phyloP scores from a whole-genome alignment of 2,329 filamentous ascomycete genomes.

The Pseudogymnoascus sp. region DNA sequence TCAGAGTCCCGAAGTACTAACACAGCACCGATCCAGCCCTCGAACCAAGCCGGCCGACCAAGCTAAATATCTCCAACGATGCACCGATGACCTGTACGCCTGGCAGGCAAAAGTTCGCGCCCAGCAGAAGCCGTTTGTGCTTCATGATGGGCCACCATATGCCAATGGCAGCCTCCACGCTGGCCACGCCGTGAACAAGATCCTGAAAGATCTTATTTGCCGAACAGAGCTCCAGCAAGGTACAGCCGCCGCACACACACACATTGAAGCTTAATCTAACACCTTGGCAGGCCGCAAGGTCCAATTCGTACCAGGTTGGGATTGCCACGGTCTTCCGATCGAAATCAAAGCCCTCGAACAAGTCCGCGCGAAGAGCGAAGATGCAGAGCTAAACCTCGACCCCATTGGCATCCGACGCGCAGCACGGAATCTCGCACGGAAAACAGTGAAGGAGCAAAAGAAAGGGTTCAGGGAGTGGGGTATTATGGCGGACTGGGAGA shows the following conservation, averaged over 20 bases:
- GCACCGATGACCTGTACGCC: conserved; percentile 79
- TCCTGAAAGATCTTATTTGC: conserved; percentile 89
- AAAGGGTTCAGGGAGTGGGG: conserved; percentile 65
- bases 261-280: conserved; percentile 1
- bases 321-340: conserved; percentile 94
- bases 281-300: conserved; percentile 52
- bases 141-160: conserved; percentile 96
- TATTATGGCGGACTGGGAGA: conserved; percentile 76
- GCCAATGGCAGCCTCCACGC: conserved; percentile 89
- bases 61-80: conserved; percentile 61
- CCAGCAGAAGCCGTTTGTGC: conserved; percentile 54
- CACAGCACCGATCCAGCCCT: conserved; percentile 21
- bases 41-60: conserved; percentile 39
- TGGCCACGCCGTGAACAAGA: conserved; percentile 93
- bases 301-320: conserved; percentile 87
- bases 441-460: conserved; percentile 68
- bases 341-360: conserved; percentile 83
- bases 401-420: conserved; percentile 55
- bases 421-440: conserved; percentile 59
- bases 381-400: conserved; percentile 38
- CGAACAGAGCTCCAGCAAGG: conserved; percentile 73
- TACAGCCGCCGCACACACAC: conserved; percentile 18
- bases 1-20: conserved; percentile 15
- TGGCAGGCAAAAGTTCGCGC: conserved; percentile 60
- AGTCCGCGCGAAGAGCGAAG: conserved; percentile 21